phyloP scores from a whole-genome alignment of 495 filamentous ascomycete species.

The Neurospora sp. region DNA sequence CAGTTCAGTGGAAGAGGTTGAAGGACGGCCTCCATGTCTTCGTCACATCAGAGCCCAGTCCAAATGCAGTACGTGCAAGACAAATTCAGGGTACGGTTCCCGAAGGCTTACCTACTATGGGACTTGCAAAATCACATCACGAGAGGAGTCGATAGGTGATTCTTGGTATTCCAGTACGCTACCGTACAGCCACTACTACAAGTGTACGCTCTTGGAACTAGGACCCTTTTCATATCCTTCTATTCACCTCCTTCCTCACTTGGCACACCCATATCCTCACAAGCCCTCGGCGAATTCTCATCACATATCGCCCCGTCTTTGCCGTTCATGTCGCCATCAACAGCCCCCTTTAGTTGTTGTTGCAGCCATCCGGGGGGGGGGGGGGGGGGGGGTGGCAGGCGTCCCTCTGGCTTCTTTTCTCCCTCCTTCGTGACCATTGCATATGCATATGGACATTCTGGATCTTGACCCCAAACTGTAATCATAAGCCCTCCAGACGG shows the following conservation, averaged over 20 bases:
- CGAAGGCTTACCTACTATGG: background rate
- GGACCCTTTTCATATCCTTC: background rate
- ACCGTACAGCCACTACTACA: background rate
- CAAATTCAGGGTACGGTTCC: background rate
- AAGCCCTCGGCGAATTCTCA: background rate
- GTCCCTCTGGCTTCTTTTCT: background rate
- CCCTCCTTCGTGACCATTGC: background rate
- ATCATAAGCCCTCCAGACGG: background rate
- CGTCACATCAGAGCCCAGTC: background rate
- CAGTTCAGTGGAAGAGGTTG: background rate
- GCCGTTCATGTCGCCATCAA: background rate
- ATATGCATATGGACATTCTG: background rate
- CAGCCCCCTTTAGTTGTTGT: background rate
- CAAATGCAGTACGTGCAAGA: background rate
- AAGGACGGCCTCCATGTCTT: background rate
- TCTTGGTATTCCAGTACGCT: background rate
- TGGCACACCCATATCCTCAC: background rate
- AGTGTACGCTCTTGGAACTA: background rate
- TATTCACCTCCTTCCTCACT: background rate
- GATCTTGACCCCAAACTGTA: rapidly evolving
- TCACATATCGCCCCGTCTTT: background rate
- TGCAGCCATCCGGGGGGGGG: too few relatives aligned
- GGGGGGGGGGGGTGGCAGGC: too few relatives aligned
- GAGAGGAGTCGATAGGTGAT: background rate
- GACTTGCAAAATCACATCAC: background rate